Base-by-base conservation (phyloP, 176 grass and related monocot genomes). In the Poa pratensis region DNA sequence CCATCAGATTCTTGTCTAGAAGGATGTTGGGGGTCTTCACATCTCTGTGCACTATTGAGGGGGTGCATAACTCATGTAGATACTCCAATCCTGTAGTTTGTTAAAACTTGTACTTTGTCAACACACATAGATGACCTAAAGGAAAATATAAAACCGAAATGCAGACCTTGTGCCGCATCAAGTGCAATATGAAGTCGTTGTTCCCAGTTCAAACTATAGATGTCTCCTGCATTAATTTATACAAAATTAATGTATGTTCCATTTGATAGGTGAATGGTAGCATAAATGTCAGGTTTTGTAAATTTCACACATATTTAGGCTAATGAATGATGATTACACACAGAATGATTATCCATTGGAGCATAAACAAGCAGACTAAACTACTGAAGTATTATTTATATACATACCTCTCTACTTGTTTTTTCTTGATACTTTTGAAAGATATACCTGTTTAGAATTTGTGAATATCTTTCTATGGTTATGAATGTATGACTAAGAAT, bases 141-240 rank as follows among this genome's bases (percentile, higher is more conserved):
- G 26, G 27, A 11, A 23, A 66, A 68, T 20, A 9, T 18, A 28
- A 28, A 52, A 83, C 27, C 28, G 5, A 70, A 66, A 23, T 81
- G 13, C 55, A 9, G 46, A 86, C 77, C 88, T 90, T 90, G 87
- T 72, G 87, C 87, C 4, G 87, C 87, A 51, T 89, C 81, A 62
- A 83, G 23, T 84, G 87, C 87, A 84, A 89, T 84, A 69, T 78
- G 80, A 69, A 89, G 80, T 26, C 87, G 74, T 23, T 89, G 62
- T 69, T 61, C 80, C 87, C 87, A 89, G 19, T 20, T 55, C 84
- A 86, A 58, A 70, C 17, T 18, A 13, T 19, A 37, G 27, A 57
- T 12, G 10, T 58, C 42, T 20, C 77, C 85, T 80, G 35, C 54
- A 72, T 26, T n/a, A 64, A 13, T 19, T 18, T 0, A 24, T 7